Evolutionary conservation across 208 protist species (phyloP).

Genomic region (Trypanosoma lewisi): DNA sequence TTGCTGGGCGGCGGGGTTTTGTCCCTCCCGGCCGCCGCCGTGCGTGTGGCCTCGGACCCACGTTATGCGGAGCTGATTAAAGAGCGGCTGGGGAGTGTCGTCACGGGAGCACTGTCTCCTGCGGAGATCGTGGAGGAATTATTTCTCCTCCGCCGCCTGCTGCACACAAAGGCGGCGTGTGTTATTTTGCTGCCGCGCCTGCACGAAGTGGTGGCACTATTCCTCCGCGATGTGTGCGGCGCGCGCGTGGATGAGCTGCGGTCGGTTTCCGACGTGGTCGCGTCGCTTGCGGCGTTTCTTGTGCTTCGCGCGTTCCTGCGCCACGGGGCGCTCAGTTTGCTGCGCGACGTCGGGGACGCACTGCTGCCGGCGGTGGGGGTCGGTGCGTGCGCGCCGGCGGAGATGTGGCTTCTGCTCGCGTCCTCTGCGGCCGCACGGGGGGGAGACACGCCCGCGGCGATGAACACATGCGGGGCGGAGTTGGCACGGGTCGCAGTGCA

Average conservation of each 20-base stretch:
- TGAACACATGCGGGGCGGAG: constrained; percentile 1
- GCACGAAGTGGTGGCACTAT: constrained; percentile 43
- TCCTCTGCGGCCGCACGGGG: neutral
- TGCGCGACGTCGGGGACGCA: constrained; percentile 40
- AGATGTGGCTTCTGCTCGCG: constrained; percentile 49
- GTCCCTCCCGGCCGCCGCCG: constrained; percentile 10
- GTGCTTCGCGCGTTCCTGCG: constrained; percentile 35
- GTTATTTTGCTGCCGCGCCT: constrained; percentile 4
- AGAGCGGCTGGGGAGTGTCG: constrained; percentile 30
- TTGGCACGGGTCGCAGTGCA: constrained; percentile 13
- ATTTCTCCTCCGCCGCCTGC: constrained; percentile 37
- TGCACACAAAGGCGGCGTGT: constrained; percentile 26
- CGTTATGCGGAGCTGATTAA: constrained; percentile 27
- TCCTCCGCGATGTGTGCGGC: constrained; percentile 34
- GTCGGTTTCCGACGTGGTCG: constrained; percentile 18
- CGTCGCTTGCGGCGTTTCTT: constrained; percentile 31
- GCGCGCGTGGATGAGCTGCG: constrained; percentile 3
- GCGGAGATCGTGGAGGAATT: constrained; percentile 33
- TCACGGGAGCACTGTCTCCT: constrained; percentile 30
- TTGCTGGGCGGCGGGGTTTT: constrained; percentile 40
- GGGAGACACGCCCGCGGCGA: neutral
- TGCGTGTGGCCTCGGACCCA: constrained; percentile 33
- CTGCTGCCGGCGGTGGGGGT: constrained; percentile 32
- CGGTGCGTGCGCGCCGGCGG: constrained; percentile 39
- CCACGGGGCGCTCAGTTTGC: constrained; percentile 22